Conservation (phyloP, 139 green algal species). For the Coccomyxa sp. region DNA sequence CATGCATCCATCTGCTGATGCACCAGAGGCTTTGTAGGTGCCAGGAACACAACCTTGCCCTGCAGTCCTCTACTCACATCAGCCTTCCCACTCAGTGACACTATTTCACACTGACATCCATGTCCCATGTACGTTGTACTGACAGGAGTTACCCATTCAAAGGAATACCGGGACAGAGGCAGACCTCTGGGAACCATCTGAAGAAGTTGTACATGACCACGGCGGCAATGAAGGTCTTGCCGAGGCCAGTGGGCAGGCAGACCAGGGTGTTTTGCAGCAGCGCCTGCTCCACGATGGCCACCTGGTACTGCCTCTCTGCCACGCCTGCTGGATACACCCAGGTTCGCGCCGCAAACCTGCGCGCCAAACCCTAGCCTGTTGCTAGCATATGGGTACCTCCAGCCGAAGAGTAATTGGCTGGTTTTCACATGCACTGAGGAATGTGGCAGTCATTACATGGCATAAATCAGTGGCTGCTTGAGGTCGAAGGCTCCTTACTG, state of each 20-base stretch:
- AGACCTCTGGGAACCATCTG: conserved; percentile 82
- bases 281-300: conserved; percentile 52
- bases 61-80: conserved; percentile 7
- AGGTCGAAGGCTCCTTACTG: too few relatives aligned
- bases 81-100: neutral
- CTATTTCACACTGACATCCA: neutral
- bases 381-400: neutral
- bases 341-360: conserved; percentile 29
- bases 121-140: neutral
- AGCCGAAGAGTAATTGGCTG: neutral
- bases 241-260: conserved; percentile 91
- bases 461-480: too few relatives aligned
- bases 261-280: conserved; percentile 91
- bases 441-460: too few relatives aligned
- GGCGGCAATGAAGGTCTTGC: conserved; percentile 95
- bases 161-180: too few relatives aligned
- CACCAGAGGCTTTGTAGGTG: conserved; percentile 90
- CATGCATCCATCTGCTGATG: conserved; percentile 88
- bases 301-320: conserved; percentile 67
- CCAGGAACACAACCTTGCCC: conserved; percentile 91
- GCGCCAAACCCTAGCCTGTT: neutral
- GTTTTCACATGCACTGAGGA: neutral
- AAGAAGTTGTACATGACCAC: conserved; percentile 95
- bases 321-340: conserved; percentile 75
- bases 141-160: too few relatives aligned